A percentile compares a stretch with the other conserved stretches of the same genome.
Evolutionary conservation across 345 rosid genomes (phyloP).

Genomic region (Salix dunnii): DNA sequence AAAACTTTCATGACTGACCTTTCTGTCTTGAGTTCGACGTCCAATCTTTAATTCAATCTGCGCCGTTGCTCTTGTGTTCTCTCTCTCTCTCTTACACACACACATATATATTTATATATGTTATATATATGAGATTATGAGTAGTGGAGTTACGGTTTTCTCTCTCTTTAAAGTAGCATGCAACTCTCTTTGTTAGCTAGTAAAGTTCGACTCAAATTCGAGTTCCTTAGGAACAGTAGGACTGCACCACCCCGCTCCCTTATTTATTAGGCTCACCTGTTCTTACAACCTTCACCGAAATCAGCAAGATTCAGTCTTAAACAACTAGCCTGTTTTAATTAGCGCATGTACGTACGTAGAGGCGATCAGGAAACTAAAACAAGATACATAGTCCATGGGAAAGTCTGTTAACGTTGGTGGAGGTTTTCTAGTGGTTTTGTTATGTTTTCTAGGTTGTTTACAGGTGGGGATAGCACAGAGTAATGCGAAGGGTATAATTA

Average conservation of each 20-base stretch:
- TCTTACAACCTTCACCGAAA: slow-evolving; percentile 37
- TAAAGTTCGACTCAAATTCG: too few species aligned
- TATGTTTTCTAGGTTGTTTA: slow-evolving; percentile 3
- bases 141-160: neutral
- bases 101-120: too few species aligned
- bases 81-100: too few species aligned
- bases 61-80: neutral
- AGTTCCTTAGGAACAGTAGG: neutral
- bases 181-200: too few species aligned
- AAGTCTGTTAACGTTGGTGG: slow-evolving; percentile 5
- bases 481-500: slow-evolving; percentile 15
- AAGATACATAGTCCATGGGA: neutral
- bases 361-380: neutral
- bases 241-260: slow-evolving; percentile 39
- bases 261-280: slow-evolving; percentile 53
- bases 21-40: neutral
- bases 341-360: too few species aligned
- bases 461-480: slow-evolving; percentile 12
- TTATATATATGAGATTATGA: too few species aligned
- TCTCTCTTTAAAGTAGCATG: neutral
- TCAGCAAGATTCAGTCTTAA: too few species aligned
- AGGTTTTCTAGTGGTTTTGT: slow-evolving; percentile 15
- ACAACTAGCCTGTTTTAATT: too few species aligned
- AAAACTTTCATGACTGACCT: slow-evolving; percentile 21
- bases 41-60: neutral